Percentiles rank a stretch among this genome's conserved stretches.
phyloP scores from a whole-genome alignment of 1,284 basidiomycete genomes.

The Hymenochaete sp. region DNA sequence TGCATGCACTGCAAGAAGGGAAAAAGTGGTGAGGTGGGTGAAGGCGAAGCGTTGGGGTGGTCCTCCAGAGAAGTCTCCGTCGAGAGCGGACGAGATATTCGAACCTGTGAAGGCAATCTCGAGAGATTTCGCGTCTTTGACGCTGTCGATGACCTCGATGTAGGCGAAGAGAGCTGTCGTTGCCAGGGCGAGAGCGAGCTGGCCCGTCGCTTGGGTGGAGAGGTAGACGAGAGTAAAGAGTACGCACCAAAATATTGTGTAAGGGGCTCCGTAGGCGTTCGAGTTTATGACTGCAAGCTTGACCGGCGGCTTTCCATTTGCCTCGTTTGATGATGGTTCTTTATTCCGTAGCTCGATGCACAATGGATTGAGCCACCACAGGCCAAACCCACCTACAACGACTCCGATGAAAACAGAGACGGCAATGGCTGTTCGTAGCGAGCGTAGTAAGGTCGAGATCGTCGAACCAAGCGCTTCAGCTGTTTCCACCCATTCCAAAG shows the following conservation, averaged over 20 bases:
- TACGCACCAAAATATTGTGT: conserved; percentile 72
- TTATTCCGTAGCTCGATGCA: conserved; percentile 50
- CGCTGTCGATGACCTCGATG: conserved; percentile 73
- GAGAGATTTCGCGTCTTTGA: conserved; percentile 61
- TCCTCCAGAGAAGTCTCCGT: conserved; percentile 24
- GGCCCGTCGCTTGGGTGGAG: conserved; percentile 73
- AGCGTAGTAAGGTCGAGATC: conserved; percentile 37
- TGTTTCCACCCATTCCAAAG: conserved; percentile 71
- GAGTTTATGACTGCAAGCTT: conserved; percentile 64
- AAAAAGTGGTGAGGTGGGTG: conserved; percentile 61
- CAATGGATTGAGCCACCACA: conserved; percentile 68
- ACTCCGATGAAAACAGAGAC: conserved; percentile 46
- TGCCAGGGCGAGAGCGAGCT: conserved; percentile 61
- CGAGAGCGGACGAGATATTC: conserved; percentile 37
- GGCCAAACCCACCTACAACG: conserved; percentile 42
- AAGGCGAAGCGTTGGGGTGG: conserved; percentile 39
- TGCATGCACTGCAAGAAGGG: conserved; percentile 63
- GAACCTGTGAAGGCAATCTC: conserved; percentile 39
- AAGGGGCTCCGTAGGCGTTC: conserved; percentile 84
- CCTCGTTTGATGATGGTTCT: conserved; percentile 14
- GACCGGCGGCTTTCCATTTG: conserved; percentile 5
- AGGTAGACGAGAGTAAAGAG: conserved; percentile 59
- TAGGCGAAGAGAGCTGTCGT: conserved; percentile 61
- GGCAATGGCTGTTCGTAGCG: conserved; percentile 53
- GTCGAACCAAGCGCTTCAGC: conserved; percentile 35